Evolutionary conservation across 805 yeast genomes (phyloP), one percentile per base, ranked within the genome.

Genomic region (Myxozyma geophila): DNA sequence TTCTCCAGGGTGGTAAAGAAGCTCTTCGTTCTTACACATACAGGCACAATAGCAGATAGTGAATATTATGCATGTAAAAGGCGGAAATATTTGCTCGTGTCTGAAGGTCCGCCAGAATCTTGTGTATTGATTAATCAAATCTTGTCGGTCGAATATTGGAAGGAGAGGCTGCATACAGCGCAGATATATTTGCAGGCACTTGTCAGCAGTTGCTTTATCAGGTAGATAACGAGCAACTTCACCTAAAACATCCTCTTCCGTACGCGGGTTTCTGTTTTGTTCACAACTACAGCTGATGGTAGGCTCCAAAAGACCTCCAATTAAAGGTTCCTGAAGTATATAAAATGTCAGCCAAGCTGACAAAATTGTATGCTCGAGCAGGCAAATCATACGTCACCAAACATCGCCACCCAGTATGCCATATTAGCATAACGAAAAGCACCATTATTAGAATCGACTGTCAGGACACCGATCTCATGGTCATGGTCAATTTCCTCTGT

Each of bases 351-450:
- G 35, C 10, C 46, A 51, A n/a, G 17, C 13, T 13, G 21, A 13
- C 28, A 41, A 17, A 23, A 12, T 12, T 9, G 17, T 2, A n/a
- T 33, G 7, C 19, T 19, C 4, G 10, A 10, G 6, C 8, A 52
- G 39, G 21, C 5, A 5, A 50, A 41, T 47, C 67, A 7, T 51
- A 63, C 67, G 40, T 60, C 57, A 13, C 53, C 53, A 40, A 64
- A 54, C 44, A 64, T 47, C 0, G 64, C 33, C 2, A 53, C 65
- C 67, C 67, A 64, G 35, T 64, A 54, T 13, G 65, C 55, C 51
- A 62, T 33, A 35, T 50, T 64, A 6, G 62, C 64, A 52, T 60
- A 64, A 33, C 62, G 41, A 6, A 65, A 51, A 33, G 28, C 58
- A 1, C 64, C 67, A n/a, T 56, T 60, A 33, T 33, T 23, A 12